Evolutionary conservation across 1,284 basidiomycete genomes (phyloP).

Genomic region (Cryptococcus neoformans): DNA sequence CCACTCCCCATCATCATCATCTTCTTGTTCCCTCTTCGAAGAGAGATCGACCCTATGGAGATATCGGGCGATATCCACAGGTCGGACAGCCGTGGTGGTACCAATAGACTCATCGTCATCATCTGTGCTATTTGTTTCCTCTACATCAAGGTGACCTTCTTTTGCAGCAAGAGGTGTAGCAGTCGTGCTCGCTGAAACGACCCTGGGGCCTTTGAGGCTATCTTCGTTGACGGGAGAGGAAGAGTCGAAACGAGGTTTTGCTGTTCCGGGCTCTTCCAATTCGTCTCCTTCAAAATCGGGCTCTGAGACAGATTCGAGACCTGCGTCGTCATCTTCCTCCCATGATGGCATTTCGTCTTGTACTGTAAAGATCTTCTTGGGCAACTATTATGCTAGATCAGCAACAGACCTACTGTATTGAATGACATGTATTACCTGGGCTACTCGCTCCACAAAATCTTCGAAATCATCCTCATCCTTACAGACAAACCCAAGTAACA

Average conservation of each 20-base stretch:
- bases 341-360: conserved; percentile 82
- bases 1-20: conserved; percentile 4
- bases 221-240: too few species aligned
- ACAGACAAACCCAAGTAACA: conserved; percentile 91
- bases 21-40: not conserved
- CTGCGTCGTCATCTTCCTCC: conserved; percentile 69
- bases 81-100: conserved; percentile 7
- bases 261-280: not conserved
- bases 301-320: conserved; percentile 74
- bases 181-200: not conserved
- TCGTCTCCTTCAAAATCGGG: conserved; percentile 45
- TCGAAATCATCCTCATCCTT: conserved; percentile 77
- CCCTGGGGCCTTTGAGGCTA: not conserved
- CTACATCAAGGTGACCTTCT: not conserved
- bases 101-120: conserved; percentile 5
- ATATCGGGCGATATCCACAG: conserved; percentile 10
- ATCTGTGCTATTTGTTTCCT: not conserved
- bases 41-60: not conserved
- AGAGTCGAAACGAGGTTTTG: not conserved
- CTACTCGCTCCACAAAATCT: conserved; percentile 71
- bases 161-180: not conserved
- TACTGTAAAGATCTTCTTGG: conserved; percentile 73
- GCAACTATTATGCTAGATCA: conserved; percentile 53
- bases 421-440: conserved; percentile 56
- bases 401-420: not conserved